phyloP scores from a whole-genome alignment of 148 eudicot genomes.

The Bassia scoparia region DNA sequence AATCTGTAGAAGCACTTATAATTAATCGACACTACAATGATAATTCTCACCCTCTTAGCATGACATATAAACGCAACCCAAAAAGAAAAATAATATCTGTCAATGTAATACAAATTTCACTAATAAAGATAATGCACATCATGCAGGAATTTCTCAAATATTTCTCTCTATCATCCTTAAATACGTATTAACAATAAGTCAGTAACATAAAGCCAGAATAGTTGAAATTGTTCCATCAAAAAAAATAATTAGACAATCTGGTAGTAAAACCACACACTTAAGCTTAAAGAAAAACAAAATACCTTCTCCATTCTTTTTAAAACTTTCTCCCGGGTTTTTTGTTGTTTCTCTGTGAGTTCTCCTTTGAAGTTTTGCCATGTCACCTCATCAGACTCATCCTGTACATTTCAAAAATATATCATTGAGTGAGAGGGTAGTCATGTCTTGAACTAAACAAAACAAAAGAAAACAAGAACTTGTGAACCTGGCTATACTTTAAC shows the following conservation, averaged over 20 bases:
- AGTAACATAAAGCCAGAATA: background rate
- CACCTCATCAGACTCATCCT: constrained; percentile 89
- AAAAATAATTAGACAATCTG: background rate
- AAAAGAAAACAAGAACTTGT: constrained; percentile 3
- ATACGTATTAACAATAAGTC: background rate
- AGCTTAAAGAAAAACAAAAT: constrained; percentile 17
- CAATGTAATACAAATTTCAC: background rate
- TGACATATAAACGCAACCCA: background rate
- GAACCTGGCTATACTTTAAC: constrained; percentile 1
- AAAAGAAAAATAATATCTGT: background rate
- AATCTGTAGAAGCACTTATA: constrained; percentile 43
- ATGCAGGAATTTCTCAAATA: background rate
- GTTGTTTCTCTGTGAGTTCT: constrained; percentile 97
- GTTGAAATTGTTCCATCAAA: background rate
- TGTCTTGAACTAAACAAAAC: background rate
- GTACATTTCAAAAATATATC: constrained; percentile 15
- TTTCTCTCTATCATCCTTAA: background rate
- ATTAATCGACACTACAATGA: background rate
- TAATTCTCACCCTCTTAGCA: background rate
- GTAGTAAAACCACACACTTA: background rate
- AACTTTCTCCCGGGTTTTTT: constrained; percentile 94
- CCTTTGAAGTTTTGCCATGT: constrained; percentile 98
- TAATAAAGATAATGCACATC: background rate
- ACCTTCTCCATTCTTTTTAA: constrained; percentile 94
- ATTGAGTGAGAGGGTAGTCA: constrained; percentile 11